phyloP scores from a whole-genome alignment of 1,139 yeast genomes.

The Arxiozyma bovina region DNA sequence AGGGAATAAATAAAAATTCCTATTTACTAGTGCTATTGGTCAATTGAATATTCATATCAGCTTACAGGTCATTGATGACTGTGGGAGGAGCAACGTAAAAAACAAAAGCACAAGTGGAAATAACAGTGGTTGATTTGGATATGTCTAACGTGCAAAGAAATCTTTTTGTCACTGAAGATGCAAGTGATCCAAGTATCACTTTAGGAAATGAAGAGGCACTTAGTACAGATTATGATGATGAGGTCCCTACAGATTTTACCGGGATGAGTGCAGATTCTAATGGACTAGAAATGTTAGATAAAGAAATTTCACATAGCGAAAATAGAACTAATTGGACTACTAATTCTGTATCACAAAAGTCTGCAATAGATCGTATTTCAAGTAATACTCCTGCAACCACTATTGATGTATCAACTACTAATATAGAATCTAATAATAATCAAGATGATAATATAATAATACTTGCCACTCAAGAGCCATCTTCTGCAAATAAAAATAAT shows the following conservation, averaged over 20 bases:
- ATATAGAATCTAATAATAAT: background rate
- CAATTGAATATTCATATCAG: background rate
- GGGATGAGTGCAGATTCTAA: background rate
- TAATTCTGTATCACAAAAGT: background rate
- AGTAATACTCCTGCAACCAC: background rate
- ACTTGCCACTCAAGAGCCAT: background rate
- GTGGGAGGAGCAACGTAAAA: background rate
- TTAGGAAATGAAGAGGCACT: background rate
- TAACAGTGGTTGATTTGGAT: background rate
- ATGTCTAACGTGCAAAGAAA: background rate
- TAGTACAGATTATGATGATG: background rate
- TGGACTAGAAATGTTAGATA: background rate
- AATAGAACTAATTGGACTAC: background rate
- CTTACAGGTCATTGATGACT: no score
- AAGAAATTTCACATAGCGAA: background rate
- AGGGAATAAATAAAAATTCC: no score
- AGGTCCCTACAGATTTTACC: background rate
- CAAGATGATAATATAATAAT: background rate
- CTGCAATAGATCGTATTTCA: background rate
- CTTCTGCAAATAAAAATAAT: background rate
- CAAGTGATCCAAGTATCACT: background rate
- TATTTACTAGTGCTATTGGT: no score
- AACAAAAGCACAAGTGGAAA: no score
- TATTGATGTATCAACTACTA: background rate
- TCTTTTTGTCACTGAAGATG: background rate